Conservation (phyloP, 2,329 filamentous ascomycete species). For the Rasamsonia emersonii region DNA sequence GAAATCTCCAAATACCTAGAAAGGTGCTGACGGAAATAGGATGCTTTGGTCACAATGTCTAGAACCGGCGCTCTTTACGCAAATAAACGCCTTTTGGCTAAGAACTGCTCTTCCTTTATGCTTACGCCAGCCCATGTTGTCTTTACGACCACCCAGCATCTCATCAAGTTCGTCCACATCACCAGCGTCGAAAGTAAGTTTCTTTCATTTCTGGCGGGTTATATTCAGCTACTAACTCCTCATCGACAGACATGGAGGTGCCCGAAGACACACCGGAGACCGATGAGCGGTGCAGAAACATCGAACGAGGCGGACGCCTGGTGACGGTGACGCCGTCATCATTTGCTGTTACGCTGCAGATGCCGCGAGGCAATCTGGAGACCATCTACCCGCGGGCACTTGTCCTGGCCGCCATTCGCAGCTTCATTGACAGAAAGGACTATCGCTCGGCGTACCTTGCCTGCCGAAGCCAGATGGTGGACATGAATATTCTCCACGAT, state of each 20-base stretch:
- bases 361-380: conserved; percentile 92
- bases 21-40: conserved; percentile 22
- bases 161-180: conserved; percentile 90
- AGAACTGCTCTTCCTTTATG: conserved; percentile 87
- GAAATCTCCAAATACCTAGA: background rate
- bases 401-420: conserved; percentile 81
- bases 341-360: conserved; percentile 81
- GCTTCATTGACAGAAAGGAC: conserved; percentile 67
- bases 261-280: conserved; percentile 82
- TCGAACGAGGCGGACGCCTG: conserved; percentile 80
- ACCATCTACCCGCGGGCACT: conserved; percentile 90
- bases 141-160: conserved; percentile 84
- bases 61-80: conserved; percentile 70
- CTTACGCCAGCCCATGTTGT: conserved; percentile 75
- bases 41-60: conserved; percentile 57
- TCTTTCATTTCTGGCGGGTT: background rate
- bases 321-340: conserved; percentile 83
- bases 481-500: conserved; percentile 96
- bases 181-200: conserved; percentile 53
- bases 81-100: conserved; percentile 62
- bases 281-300: conserved; percentile 83
- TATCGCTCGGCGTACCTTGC: conserved; percentile 78
- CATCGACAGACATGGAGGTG: conserved; percentile 61
- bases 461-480: conserved; percentile 86
- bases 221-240: conserved; percentile 2